Evolutionary conservation across 805 yeast genomes (phyloP), one percentile per base, ranked within the genome.

Genomic region (Zygotorulaspora chibaensis): DNA sequence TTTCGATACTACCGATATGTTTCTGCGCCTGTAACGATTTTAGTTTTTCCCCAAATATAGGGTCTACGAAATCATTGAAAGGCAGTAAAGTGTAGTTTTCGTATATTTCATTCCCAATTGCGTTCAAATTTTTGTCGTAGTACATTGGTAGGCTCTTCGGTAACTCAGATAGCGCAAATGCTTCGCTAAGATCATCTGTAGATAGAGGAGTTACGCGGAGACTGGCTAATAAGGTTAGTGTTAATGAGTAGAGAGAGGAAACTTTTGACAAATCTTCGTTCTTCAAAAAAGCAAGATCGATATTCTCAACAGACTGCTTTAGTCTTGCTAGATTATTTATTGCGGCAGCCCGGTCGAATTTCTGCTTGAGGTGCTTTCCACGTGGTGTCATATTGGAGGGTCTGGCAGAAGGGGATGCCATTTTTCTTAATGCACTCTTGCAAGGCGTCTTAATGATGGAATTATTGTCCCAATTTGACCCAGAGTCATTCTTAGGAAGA

Each of bases 331-430:
- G 29, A 20, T 54, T 56, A 31, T 48, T 46, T n/a, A 55, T 46
- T 0, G 61, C 61, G 1, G 55, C 57, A 13, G 50, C 41, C 41
- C 55, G 47, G 27, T 63, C 63, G 47, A 62, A 61, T 35, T 55
- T 55, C 40, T 61, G 61, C 13, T 43, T 49, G 13, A 51, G 27
- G 10, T 55, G 43, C 27, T 57, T 58, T 1, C 60, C 50, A 38
- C 51, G 47, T 8, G 68, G 67, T 0, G 66, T 62, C 62, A 63
- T 59, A 36, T 56, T 62, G 2, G 68, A 63, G 18, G 68, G 56
- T 27, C 65, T 50, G 2, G 65, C 63, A 1, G 65, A 62, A 11
- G 45, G 39, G n/a, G 42, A 33, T n/a, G 26, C 35, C 8, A 33
- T n/a, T 9, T 41, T n/a, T 10, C 18, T 31, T 8, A 45, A 15